A percentile compares a stretch with the other conserved stretches of the same genome.
phyloP scores from a whole-genome alignment of 306 rosid genomes.

The Sindora glabra region DNA sequence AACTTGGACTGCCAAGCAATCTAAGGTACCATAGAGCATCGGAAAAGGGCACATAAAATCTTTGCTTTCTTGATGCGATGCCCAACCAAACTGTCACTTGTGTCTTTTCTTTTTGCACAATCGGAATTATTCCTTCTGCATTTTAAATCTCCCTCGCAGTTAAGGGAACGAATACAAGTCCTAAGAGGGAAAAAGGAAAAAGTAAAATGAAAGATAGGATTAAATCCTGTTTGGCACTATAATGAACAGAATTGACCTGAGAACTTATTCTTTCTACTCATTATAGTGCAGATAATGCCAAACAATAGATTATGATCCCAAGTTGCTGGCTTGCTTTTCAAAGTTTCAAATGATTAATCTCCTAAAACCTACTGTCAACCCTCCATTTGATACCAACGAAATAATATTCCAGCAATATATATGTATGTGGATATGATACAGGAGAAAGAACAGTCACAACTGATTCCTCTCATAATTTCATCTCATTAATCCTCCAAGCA shows the following conservation, averaged over 20 bases:
- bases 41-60: neutral
- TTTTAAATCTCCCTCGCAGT: neutral
- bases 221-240: neutral
- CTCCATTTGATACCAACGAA: slow-evolving; percentile 19
- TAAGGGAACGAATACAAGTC: slow-evolving; percentile 1
- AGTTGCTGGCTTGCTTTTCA: neutral
- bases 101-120: neutral
- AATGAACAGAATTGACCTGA: neutral
- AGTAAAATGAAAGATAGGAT: slow-evolving; percentile 8
- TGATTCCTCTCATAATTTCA: slow-evolving; percentile 1
- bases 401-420: slow-evolving; percentile 6
- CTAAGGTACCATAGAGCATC: slow-evolving; percentile 1
- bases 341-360: slow-evolving; percentile 21
- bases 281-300: slow-evolving; percentile 14
- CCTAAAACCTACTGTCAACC: slow-evolving; percentile 21
- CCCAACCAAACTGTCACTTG: slow-evolving; percentile 14
- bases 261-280: slow-evolving; percentile 13
- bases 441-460: neutral
- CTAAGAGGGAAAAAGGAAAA: slow-evolving; percentile 1
- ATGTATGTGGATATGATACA: neutral
- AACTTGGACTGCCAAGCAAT: neutral
- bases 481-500: neutral
- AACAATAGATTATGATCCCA: neutral
- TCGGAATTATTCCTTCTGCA: slow-evolving; percentile 25
- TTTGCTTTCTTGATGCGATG: slow-evolving; percentile 9